Base-by-base conservation (phyloP, 169 alveolate species). In the Eimeria brunetti region DNA sequence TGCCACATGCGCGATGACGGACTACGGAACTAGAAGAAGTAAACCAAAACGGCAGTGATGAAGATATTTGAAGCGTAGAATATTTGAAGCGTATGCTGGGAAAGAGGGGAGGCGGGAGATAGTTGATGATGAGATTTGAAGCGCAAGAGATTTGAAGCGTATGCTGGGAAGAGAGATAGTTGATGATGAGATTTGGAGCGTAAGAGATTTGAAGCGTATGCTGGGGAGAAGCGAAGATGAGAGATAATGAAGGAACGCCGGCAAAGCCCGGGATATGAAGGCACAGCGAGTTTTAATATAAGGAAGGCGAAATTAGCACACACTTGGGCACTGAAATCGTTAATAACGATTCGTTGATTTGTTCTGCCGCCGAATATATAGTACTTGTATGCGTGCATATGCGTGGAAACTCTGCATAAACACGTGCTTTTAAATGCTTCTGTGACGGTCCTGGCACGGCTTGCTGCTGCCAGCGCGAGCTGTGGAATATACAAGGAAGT, bases 191-290 rank as follows among this genome's bases (percentile, higher is more conserved):
- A 24, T n/a, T 64, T 41, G 36, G n/a, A n/a, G n/a, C n/a, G n/a
- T n/a, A n/a, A n/a, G n/a, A n/a, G 6, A 14, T 8, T 64, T n/a
- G 41, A 64, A 64, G 41, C 41, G 2, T 27, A 69, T 1, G 51
- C n/a, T 12, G 46, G 36, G 36, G 7, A 36, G 3, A 20, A 24
- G 80, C 8, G 27, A 24, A 24, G 51, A 69, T 7, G 80, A 69
- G 51, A 12, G 12, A 6, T 27, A 36, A 22, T 8, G 80, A 69
- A 33, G 7, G 51, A 16, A 69, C 49, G 49, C 80, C 80, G 80
- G 80, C 80, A 69, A 69, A 69, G 80, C 80, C 80, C 80, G 80
- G 80, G 80, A n/a, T 41, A 24, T 60, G 69, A 60, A 1, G 51
- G 27, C 51, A 36, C 27, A 69, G 80, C n/a, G 80, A 33, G 4